These are phyloP conservation scores for Coemansia sp. DNA, from an alignment of 192 early-diverging fungal species.

Conservation along the genomic window DNA sequence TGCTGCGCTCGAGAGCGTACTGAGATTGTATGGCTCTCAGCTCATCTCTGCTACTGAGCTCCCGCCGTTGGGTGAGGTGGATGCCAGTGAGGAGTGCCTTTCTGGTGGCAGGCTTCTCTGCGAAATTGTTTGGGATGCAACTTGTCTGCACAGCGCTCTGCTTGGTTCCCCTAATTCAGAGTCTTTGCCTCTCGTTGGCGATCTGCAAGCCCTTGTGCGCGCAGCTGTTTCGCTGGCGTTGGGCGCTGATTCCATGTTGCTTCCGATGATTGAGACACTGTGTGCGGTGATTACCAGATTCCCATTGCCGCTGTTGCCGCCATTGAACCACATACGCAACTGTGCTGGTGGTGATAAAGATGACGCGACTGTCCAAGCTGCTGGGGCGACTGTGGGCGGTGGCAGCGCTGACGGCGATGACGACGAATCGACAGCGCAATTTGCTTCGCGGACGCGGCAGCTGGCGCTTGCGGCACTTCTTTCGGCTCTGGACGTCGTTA, in stretches of 20 bases:
- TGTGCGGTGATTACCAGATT: conserved; percentile 40
- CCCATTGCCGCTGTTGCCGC: conserved; percentile 1
- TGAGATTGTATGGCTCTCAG: conserved; percentile 36
- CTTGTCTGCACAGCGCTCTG: conserved; percentile 27
- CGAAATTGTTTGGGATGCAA: conserved; percentile 45
- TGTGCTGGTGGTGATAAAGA: not conserved
- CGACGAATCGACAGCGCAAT: conserved; percentile 4
- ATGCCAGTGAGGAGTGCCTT: too few relatives aligned
- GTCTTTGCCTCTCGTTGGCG: not conserved
- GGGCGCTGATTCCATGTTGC: not conserved
- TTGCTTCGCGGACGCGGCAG: conserved; percentile 10
- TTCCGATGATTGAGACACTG: conserved; percentile 19
- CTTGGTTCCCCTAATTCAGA: not conserved
- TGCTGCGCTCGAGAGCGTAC: conserved; percentile 28
- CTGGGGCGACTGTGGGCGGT: not conserved
- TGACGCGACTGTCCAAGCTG: not conserved
- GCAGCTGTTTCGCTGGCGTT: conserved; percentile 14
- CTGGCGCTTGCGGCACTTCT: conserved; percentile 25
- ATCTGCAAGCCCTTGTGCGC: conserved; percentile 27
- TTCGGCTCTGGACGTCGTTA: conserved; percentile 18
- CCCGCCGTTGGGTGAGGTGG: not conserved
- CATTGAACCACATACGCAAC: not conserved
- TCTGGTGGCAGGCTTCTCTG: conserved; percentile 17
- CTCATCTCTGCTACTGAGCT: not conserved
- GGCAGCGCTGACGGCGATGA: not conserved